Base-by-base conservation (phyloP, 163 green algal species). In the Volvox carteri region DNA sequence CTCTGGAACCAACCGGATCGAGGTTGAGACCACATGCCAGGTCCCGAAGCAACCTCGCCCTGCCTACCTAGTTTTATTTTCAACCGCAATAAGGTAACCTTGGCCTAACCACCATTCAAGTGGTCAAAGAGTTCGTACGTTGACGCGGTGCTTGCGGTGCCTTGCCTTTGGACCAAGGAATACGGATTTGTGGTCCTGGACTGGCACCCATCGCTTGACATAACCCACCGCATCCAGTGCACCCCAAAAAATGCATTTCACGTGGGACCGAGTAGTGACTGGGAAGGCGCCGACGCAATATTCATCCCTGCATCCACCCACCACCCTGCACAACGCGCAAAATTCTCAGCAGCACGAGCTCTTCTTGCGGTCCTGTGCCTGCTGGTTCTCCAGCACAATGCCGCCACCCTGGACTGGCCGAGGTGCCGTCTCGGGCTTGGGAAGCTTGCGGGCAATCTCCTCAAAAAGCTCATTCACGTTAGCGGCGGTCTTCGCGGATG, bases 391-490 rank as follows among this genome's bases (percentile, higher is more conserved):
- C 46, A 84, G 70, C 23, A 95, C 90, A 48, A 97, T 95, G 68
- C 95, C 95, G 58, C 90, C 92, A 2, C 90, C 77, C 21, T 92
- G 87, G 46, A 90, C 85, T 39, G 84, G 87, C 33, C 89, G 91
- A 25, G 95, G 73, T 39, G 86, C 90, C 0, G 90, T 73, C 87
- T 95, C 92, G 30, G 92, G 87, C 91, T 94, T 94, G 28, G 95
- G 95, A 70, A 97, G 91, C 80, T 94, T 94, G 44, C 91, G 87
- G 21, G 95, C 95, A 85, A 98, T 95, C 74, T 97, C 94, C 33
- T 87, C 77, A 46, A 98, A 98, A 60, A 98, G 83, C 87, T 98
- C 94, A 46, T 93, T 95, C 21, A 99, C 98, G 90, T 99, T 99
- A 1, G 93, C 90, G 67, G 96, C 96, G 41, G 95, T 96, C 92